These are phyloP conservation scores for Colletotrichum sp. DNA, from an alignment of 2,329 filamentous ascomycete species.

Conservation along the genomic window DNA sequence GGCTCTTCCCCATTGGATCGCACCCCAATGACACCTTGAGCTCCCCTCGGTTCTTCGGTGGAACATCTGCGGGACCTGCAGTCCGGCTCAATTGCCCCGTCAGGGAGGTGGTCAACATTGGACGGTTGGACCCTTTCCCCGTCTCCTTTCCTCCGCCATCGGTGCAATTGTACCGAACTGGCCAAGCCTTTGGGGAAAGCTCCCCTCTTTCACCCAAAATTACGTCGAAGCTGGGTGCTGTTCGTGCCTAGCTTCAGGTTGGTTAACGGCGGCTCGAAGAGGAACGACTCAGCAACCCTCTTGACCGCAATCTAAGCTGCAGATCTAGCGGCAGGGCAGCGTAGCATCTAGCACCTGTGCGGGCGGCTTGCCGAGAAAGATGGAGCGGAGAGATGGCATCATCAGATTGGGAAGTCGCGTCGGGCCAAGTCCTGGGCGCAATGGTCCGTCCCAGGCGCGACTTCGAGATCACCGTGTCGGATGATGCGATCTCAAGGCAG, in stretches of 20 bases:
- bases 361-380: neutral
- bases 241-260: neutral
- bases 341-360: neutral
- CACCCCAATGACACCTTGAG: neutral
- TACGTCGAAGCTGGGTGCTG: neutral
- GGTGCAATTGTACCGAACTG: conserved; percentile 11
- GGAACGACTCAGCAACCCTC: neutral
- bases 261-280: neutral
- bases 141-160: conserved; percentile 5
- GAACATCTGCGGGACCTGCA: conserved; percentile 9
- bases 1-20: conserved; percentile 12
- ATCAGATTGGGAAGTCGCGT: neutral
- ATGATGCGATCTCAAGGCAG: conserved; percentile 13
- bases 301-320: conserved; percentile 9
- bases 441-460: neutral
- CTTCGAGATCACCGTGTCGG: neutral
- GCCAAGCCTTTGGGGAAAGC: neutral
- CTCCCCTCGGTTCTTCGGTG: neutral
- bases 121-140: neutral
- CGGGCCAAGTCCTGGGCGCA: neutral
- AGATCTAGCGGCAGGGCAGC: conserved; percentile 2
- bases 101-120: neutral
- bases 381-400: conserved; percentile 7
- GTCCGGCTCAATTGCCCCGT: conserved; percentile 15
- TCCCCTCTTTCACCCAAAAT: neutral